A percentile compares a stretch with the other conserved stretches of the same genome.
Evolutionary conservation across 768 basidiomycete species (phyloP).

Genomic region (Dioszegia aurantiaca): DNA sequence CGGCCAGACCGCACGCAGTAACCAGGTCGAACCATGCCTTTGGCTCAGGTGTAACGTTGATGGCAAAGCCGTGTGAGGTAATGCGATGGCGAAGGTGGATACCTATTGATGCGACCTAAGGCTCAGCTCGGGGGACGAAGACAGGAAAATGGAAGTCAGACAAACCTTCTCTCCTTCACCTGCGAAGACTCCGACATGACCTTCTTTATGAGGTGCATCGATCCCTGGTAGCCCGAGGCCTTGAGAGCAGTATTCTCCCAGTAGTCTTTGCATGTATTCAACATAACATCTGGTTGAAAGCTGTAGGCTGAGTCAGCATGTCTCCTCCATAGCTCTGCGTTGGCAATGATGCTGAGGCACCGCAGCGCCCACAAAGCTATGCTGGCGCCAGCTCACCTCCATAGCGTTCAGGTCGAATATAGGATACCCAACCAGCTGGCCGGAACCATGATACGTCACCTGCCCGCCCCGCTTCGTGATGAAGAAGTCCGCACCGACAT

Average conservation of each 20-base stretch:
- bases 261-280: slow-evolving; percentile 70
- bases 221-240: slow-evolving; percentile 56
- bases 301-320: slow-evolving; percentile 21
- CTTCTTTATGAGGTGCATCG: slow-evolving; percentile 59
- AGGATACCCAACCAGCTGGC: slow-evolving; percentile 94
- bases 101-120: slow-evolving; percentile 80
- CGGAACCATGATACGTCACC: slow-evolving; percentile 95
- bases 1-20: slow-evolving; percentile 83
- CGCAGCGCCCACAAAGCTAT: too few species aligned
- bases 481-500: slow-evolving; percentile 83
- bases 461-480: slow-evolving; percentile 81
- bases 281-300: slow-evolving; percentile 61
- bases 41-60: slow-evolving; percentile 83
- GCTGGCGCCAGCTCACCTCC: slow-evolving; percentile 58
- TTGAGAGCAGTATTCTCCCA: slow-evolving; percentile 64
- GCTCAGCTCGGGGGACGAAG: not conserved
- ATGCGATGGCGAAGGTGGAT: slow-evolving; percentile 92
- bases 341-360: too few species aligned
- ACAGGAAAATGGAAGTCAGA: not conserved
- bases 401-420: slow-evolving; percentile 82
- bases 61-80: slow-evolving; percentile 89
- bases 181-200: slow-evolving; percentile 87
- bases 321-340: too few species aligned
- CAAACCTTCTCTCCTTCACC: slow-evolving; percentile 66
- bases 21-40: slow-evolving; percentile 79